Conservation (phyloP, 768 basidiomycete genomes). For the Coprinopsis strossmayeri region DNA sequence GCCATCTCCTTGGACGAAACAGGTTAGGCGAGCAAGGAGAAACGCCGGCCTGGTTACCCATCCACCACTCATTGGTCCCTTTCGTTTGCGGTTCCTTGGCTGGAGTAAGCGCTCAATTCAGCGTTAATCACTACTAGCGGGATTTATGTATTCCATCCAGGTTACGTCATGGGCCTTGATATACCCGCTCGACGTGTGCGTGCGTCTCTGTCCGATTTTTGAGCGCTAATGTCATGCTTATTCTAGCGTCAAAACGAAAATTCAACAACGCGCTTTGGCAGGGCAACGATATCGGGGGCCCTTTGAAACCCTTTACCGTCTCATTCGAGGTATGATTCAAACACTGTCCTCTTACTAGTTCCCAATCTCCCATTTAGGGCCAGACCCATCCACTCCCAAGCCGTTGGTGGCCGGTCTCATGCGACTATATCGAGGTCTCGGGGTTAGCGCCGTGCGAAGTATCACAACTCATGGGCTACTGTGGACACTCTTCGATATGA, state of each 20-base stretch:
- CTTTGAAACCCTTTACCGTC: slow-evolving; percentile 65
- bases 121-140: too few species aligned
- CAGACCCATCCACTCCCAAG: slow-evolving; percentile 74
- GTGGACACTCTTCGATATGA: slow-evolving; percentile 90
- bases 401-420: slow-evolving; percentile 70
- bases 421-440: slow-evolving; percentile 88
- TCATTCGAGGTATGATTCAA: slow-evolving; percentile 61
- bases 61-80: slow-evolving; percentile 72
- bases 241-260: slow-evolving; percentile 82
- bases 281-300: slow-evolving; percentile 68
- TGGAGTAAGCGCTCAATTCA: slow-evolving; percentile 63
- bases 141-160: too few species aligned
- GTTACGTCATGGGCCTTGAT: slow-evolving; percentile 84
- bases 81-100: slow-evolving; percentile 89
- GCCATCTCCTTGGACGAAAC: slow-evolving; percentile 75
- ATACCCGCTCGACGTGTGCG: slow-evolving; percentile 91
- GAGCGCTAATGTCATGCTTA: slow-evolving; percentile 9
- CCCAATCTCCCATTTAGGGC: slow-evolving; percentile 43
- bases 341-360: neutral
- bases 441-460: slow-evolving; percentile 87
- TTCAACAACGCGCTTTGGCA: slow-evolving; percentile 88
- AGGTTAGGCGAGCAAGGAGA: slow-evolving; percentile 75
- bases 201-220: slow-evolving; percentile 8
- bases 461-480: slow-evolving; percentile 90
- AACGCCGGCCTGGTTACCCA: slow-evolving; percentile 82